Evolutionary conservation across 805 yeast species (phyloP), one percentile per base, ranked within the genome.

Genomic region (Nadsonia fulvescens): DNA sequence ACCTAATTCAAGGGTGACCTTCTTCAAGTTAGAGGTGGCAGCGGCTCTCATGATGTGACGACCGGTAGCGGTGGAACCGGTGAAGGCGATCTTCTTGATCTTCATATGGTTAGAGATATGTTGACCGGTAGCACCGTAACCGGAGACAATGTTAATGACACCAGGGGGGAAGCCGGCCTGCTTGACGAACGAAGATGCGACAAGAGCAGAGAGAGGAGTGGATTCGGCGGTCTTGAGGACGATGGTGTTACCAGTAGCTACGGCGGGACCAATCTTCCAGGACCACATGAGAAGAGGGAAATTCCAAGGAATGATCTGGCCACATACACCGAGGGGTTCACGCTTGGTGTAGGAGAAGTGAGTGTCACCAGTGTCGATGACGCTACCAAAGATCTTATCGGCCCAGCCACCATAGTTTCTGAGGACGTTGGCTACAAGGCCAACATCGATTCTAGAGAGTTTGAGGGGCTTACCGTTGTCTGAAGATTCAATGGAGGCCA

Each of bases 1-100:
- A 46, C 96, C 96, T 40, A 81, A 69, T 58, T 83, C 96, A 46
- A 83, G 62, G 22, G 94, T 82, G 34, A 83, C 79, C 50, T 75
- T 77, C 61, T 82, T 81, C 54, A 83, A 60, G 52, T 69, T 68
- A 16, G 48, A 39, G 19, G 75, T 62, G 30, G 76, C 74, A 33
- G 92, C 86, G 34, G 65, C 59, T 51, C 63, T 65, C 72, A 77
- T 74, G 45, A 83, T 74, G 40, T 53, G 53, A 49, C 72, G 71
- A 46, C 95, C 96, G 31, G 82, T 73, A 23, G 73, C 78, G 24
- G 93, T 81, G 19, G 93, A 81, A 36, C 95, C 95, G 30, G 95
- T 82, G 56, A 82, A 82, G 6, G 94, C 92, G 45, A 83, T 62
- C 62, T 83, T 82, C 54, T 74, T 72, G 43, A 82, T 70, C 25